A percentile compares a stretch with the other conserved stretches of the same genome.
phyloP scores from a whole-genome alignment of 495 filamentous ascomycete genomes.

The Hypoxylon fuscum region DNA sequence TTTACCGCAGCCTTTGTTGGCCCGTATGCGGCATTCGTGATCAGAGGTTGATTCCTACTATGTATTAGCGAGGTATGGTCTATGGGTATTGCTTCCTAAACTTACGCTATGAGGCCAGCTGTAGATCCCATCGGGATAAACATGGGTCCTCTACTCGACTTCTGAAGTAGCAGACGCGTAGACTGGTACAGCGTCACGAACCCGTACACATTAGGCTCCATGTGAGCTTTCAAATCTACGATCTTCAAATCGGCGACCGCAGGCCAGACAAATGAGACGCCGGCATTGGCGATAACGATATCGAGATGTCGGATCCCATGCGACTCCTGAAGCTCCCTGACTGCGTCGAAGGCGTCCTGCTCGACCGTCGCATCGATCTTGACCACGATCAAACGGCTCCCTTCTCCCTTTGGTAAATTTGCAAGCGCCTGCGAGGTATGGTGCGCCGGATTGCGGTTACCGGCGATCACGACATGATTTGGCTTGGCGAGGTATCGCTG shows the following conservation, averaged over 20 bases:
- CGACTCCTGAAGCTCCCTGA: conserved; percentile 18
- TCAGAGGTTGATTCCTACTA: conserved; percentile 32
- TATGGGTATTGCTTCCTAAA: conserved; percentile 8
- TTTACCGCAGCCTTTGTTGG: conserved; percentile 51
- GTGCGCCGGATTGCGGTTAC: conserved; percentile 42
- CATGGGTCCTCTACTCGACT: conserved; percentile 41
- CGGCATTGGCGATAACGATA: conserved; percentile 41
- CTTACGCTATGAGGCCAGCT: conserved; percentile 40
- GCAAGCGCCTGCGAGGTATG: conserved; percentile 26
- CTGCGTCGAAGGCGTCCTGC: conserved; percentile 23
- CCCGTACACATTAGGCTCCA: conserved; percentile 28
- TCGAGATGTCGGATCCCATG: conserved; percentile 34
- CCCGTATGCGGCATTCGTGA: conserved; percentile 53
- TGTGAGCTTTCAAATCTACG: conserved; percentile 26
- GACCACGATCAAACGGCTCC: conserved; percentile 32
- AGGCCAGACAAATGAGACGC: conserved; percentile 27
- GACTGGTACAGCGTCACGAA: conserved; percentile 38
- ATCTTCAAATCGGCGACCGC: conserved; percentile 19
- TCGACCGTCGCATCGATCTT: conserved; percentile 30
- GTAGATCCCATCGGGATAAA: conserved; percentile 50
- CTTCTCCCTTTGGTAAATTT: conserved; percentile 26
- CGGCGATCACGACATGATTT: conserved; percentile 48
- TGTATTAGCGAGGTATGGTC: neutral
- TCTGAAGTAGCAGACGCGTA: conserved; percentile 34
- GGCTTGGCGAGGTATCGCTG: conserved; percentile 41